phyloP scores from a whole-genome alignment of 306 rosid species.

The Notholithocarpus densiflorus region DNA sequence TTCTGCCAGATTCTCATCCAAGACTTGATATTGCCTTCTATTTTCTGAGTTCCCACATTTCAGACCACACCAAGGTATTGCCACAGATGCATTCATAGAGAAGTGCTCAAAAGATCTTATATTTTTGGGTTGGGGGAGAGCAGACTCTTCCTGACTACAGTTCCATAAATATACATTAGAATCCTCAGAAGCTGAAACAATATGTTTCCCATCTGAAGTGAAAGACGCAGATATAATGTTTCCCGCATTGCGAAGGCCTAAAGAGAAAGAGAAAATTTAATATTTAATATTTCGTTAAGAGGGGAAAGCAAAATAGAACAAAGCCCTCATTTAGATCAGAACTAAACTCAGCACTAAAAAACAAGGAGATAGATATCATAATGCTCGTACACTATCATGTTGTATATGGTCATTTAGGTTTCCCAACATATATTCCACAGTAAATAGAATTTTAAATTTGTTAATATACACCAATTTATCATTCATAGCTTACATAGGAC shows the following conservation, averaged over 20 bases:
- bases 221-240: conserved; percentile 62
- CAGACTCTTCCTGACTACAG: conserved; percentile 33
- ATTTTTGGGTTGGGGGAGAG: conserved; percentile 31
- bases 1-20: conserved; percentile 36
- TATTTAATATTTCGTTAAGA: conserved; percentile 2
- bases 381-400: conserved; percentile 5
- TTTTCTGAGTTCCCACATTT: conserved; percentile 36
- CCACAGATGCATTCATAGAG: conserved; percentile 50
- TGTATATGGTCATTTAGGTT: not conserved
- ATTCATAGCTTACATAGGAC: not conserved
- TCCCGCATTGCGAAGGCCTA: conserved; percentile 58
- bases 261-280: conserved; percentile 26
- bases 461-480: not conserved
- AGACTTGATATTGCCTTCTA: conserved; percentile 32
- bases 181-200: conserved; percentile 84
- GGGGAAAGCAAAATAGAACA: not conserved
- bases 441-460: not conserved
- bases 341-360: conserved; percentile 1
- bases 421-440: conserved; percentile 5
- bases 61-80: conserved; percentile 57
- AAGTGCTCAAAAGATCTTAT: conserved; percentile 48
- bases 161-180: conserved; percentile 87
- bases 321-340: not conserved
- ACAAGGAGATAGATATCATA: not conserved
- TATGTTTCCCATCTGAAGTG: conserved; percentile 90